Base-by-base conservation (phyloP, 345 rosid genomes). In the Eucalyptus victrix region DNA sequence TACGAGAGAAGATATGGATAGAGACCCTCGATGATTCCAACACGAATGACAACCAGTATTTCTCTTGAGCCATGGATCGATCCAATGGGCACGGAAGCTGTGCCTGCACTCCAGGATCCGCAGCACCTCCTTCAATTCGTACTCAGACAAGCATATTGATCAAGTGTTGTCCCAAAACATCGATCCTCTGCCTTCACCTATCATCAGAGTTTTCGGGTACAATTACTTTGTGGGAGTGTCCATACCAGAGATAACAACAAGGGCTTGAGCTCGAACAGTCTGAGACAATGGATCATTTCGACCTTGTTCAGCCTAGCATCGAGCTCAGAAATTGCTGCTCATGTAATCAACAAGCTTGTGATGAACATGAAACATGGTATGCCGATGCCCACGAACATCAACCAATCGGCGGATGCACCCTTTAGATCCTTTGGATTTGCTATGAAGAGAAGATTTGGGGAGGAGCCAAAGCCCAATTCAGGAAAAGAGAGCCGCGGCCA, bases 51-150 rank as follows among this genome's bases (percentile, higher is more conserved):
- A 95, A 6, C 96, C 90, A 1, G 93, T 93, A 34, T 95, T 96
- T 88, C 91, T 42, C 87, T 89, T 91, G 54, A 96, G 93, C 97
- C 97, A 96, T 88, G 92, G 93, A 86, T 96, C 94, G 19, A 96
- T 90, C 87, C 99, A 94, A 8, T 91, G 91, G 2, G 93, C 94
- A 72, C 94, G 99, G 89, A 95, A 96, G 90, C 92, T 93, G 34
- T 96, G 99, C 87, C 92, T 91, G 90, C 99, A 96, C 42, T 90
- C 87, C 7, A 96, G 96, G 95, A 93, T 94, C 91, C 96, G 85
- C 30, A 95, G 72, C 12, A 92, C 92, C 88, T 96, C 98, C 69
- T 92, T 91, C 0, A 94, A 89, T 81, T 94, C 91, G 88, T 96
- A 95, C 60, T 96, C 97, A 2, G 91, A 91, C 34, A 96, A 81